A percentile compares a stretch with the other conserved stretches of the same genome.
These are phyloP conservation scores for Marasmius oreades DNA, from an alignment of 1,284 basidiomycete genomes.

Conservation along the genomic window DNA sequence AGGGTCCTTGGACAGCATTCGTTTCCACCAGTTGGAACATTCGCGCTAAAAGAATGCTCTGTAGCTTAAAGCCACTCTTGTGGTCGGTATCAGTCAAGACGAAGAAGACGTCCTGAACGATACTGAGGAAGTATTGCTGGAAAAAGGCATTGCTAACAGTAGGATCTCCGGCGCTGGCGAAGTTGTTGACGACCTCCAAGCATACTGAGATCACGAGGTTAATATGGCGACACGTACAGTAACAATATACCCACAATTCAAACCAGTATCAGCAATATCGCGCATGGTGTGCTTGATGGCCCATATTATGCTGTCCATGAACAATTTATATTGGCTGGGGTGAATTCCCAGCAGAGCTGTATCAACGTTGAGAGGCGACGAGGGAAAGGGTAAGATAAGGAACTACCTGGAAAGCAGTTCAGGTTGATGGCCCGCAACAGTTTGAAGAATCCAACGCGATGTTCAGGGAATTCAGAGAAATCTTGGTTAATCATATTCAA, in stretches of 20 bases:
- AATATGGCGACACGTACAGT: too few species aligned
- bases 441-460: slow-evolving; percentile 97
- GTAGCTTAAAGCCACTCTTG: slow-evolving; percentile 96
- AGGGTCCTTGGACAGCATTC: slow-evolving; percentile 77
- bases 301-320: slow-evolving; percentile 99
- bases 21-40: slow-evolving; percentile 93
- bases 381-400: slow-evolving; percentile 17
- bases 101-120: slow-evolving; percentile 96
- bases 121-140: slow-evolving; percentile 87
- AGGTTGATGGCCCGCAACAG: slow-evolving; percentile 91
- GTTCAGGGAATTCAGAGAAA: slow-evolving; percentile 97
- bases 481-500: slow-evolving; percentile 99
- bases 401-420: slow-evolving; percentile 89
- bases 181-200: slow-evolving; percentile 95
- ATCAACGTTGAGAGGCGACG: slow-evolving; percentile 3
- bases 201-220: slow-evolving; percentile 58
- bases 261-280: slow-evolving; percentile 94
- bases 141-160: slow-evolving; percentile 72
- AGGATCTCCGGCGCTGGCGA: slow-evolving; percentile 74
- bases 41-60: slow-evolving; percentile 85
- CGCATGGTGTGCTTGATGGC: slow-evolving; percentile 99
- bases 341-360: slow-evolving; percentile 84
- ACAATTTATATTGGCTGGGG: slow-evolving; percentile 93
- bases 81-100: slow-evolving; percentile 98
- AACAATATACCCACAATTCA: slow-evolving; percentile 84